A percentile compares a stretch with the other conserved stretches of the same genome.
phyloP scores from a whole-genome alignment of 164 flowering plant genomes.

The Paratinospora sagittata region DNA sequence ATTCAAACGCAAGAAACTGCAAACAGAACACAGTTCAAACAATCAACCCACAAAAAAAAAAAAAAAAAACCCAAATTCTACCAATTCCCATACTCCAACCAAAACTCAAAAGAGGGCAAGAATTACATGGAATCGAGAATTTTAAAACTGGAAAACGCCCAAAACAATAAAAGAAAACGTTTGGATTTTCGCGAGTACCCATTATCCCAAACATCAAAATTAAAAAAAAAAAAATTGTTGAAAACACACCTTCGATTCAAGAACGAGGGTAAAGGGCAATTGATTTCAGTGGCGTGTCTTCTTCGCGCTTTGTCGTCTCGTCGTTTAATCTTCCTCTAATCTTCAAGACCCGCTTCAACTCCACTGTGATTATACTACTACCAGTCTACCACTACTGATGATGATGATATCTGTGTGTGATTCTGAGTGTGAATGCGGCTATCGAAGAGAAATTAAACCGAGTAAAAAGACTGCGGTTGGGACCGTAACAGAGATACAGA shows the following conservation, averaged over 20 bases:
- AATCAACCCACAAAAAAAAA: not conserved
- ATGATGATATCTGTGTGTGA: no score
- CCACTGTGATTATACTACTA: no score
- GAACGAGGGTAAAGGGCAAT: not conserved
- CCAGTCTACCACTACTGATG: no score
- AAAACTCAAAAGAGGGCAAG: not conserved
- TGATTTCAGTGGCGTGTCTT: not conserved
- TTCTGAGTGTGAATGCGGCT: not conserved
- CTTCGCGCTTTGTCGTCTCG: not conserved
- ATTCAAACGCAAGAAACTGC: not conserved
- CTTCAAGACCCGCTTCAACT: no score
- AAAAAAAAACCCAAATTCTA: constrained; percentile 1
- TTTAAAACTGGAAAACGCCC: not conserved
- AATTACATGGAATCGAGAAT: not conserved
- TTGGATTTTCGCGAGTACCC: not conserved
- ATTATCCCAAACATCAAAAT: not conserved
- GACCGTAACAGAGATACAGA: not conserved
- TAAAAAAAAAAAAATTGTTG: not conserved
- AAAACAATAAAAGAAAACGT: not conserved
- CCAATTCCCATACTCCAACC: not conserved
- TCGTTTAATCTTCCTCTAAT: no score
- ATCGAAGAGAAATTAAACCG: not conserved
- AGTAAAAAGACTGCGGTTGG: not conserved
- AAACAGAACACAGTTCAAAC: not conserved
- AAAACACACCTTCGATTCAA: not conserved